A percentile compares a stretch with the other conserved stretches of the same genome.
phyloP scores from a whole-genome alignment of 2,329 filamentous ascomycete genomes.

The Aspergillus amoenus region DNA sequence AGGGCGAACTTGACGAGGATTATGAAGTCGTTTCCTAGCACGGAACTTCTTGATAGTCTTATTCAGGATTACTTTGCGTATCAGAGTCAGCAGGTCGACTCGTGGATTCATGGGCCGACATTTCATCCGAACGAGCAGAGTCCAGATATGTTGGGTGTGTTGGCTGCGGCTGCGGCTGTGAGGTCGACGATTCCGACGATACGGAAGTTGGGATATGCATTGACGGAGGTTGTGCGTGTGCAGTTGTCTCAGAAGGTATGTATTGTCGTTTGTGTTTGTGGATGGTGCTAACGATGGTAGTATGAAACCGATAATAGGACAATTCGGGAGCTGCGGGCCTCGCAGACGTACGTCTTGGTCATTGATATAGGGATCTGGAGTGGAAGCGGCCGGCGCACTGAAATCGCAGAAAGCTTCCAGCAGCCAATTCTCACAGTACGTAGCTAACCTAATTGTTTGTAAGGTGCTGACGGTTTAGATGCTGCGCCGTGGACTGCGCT shows the following conservation, averaged over 20 bases:
- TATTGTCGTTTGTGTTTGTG: conserved; percentile 39
- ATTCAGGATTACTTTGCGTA: conserved; percentile 40
- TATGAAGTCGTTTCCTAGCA: conserved; percentile 44
- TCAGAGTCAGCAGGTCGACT: conserved; percentile 33
- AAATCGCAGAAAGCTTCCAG: conserved; percentile 59
- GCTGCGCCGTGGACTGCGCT: conserved; percentile 58
- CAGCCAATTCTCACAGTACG: conserved; percentile 51
- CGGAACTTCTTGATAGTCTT: conserved; percentile 40
- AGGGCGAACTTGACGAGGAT: conserved; percentile 54
- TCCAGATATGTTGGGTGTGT: conserved; percentile 38
- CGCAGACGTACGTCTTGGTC: conserved; percentile 52
- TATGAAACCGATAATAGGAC: conserved; percentile 44
- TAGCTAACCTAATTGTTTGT: not conserved
- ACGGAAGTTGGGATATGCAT: conserved; percentile 42
- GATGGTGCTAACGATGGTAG: conserved; percentile 5
- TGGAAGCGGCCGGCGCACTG: conserved; percentile 59
- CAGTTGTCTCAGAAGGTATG: conserved; percentile 59
- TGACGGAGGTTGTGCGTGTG: conserved; percentile 41
- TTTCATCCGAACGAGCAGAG: conserved; percentile 38
- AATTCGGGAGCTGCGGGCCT: conserved; percentile 54
- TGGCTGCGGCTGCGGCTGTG: conserved; percentile 40
- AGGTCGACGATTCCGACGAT: conserved; percentile 39
- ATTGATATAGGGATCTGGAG: conserved; percentile 59
- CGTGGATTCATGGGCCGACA: conserved; percentile 44
- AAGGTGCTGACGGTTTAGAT: conserved; percentile 35